phyloP scores from a whole-genome alignment of 495 filamentous ascomycete genomes.

The Tuber aestivum region DNA sequence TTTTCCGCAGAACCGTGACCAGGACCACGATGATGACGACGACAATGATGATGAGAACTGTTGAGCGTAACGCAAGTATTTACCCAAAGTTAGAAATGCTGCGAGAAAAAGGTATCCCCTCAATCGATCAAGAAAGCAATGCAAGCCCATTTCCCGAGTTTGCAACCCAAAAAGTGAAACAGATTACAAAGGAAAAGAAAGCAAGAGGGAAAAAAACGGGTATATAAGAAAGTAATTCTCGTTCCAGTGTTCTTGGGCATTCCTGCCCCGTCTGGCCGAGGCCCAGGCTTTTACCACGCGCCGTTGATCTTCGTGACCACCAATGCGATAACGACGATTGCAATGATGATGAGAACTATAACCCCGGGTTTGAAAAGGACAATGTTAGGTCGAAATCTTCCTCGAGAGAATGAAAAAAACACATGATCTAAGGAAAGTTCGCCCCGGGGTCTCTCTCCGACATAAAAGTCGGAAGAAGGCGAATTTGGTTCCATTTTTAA shows the following conservation, averaged over 20 bases:
- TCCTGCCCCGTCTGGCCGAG: not conserved
- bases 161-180: not conserved
- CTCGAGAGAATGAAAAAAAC: conserved; percentile 2
- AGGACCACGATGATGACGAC: conserved; percentile 39
- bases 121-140: not conserved
- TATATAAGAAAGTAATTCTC: conserved; percentile 26
- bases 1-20: conserved; percentile 36
- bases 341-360: conserved; percentile 41
- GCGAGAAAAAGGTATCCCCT: conserved; percentile 15
- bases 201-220: conserved; percentile 13
- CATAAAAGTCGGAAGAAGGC: not conserved
- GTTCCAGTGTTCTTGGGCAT: not conserved
- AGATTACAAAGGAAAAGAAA: conserved; percentile 1
- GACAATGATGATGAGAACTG: conserved; percentile 40
- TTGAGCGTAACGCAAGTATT: conserved; percentile 5
- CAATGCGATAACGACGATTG: conserved; percentile 35
- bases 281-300: conserved; percentile 28
- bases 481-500: not conserved
- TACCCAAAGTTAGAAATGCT: conserved; percentile 15
- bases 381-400: conserved; percentile 3
- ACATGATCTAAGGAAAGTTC: not conserved
- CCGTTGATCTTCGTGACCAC: conserved; percentile 38
- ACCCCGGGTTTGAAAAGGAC: conserved; percentile 4
- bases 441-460: not conserved
- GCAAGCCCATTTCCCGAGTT: not conserved